Base-by-base conservation (phyloP, 306 rosid species). In the Trifolium fragiferum region DNA sequence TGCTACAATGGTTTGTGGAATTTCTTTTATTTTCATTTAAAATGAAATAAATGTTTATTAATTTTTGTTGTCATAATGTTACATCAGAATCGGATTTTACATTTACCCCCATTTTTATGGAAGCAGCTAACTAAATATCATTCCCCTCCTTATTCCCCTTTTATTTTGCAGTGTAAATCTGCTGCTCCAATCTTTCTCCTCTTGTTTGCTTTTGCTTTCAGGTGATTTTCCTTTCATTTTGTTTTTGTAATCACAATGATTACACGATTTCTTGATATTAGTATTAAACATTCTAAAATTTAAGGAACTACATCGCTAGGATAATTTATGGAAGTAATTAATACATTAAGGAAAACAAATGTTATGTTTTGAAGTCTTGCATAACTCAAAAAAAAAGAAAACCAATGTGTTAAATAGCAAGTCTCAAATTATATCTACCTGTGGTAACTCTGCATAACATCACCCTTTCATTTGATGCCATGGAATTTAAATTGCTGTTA, bases 121-220 rank as follows among this genome's bases (percentile, higher is more conserved):
- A 73, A 73, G 21, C 76, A 47, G 75, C 77, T 72, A 51, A 78
- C 77, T 74, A 35, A 76, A 74, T 71, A 32, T 40, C 66, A 27
- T 64, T 66, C 21, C 44, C 70, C 20, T 75, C 74, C 61, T 51
- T 38, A 77, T 69, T 58, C 11, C 51, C 59, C 54, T 41, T 77
- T 71, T 35, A 55, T 83, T 70, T 77, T 86, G 86, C 93, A 94
- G 99, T 94, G 99, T 84, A 94, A 94, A 90, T 94, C 99, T 38
- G 97, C 91, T n/a, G 89, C 99, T 84, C 99, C 99, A 53, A 87
- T 94, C 82, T 94, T 94, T 82, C 97, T 94, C 51, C 95, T 94
- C 72, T 92, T 94, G 70, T 94, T 94, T 82, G 99, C 99, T 75
- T 94, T 94, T 76, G 96, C 92, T 82, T 92, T 94, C 87, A 87